Evolutionary conservation across 208 protist species (phyloP).

Genomic region (Leishmania lainsoni): DNA sequence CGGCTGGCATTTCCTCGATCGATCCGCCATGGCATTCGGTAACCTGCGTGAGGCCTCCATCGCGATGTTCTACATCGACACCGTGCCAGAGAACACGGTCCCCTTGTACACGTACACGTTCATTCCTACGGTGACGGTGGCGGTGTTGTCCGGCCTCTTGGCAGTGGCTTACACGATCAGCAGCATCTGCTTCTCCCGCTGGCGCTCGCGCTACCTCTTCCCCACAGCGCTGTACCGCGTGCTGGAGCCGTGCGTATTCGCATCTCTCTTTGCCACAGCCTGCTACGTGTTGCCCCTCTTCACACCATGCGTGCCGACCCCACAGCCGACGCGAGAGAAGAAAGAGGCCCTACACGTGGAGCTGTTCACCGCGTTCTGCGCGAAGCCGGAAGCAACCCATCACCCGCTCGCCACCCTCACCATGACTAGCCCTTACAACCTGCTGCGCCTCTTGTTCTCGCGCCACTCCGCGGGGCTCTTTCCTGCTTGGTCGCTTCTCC

Average conservation of each 20-base stretch:
- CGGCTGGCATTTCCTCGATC: constrained; percentile 43
- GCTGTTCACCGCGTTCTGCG: constrained; percentile 58
- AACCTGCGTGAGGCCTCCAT: constrained; percentile 48
- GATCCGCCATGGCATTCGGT: constrained; percentile 18
- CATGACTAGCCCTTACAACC: constrained; percentile 66
- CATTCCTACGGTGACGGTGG: constrained; percentile 62
- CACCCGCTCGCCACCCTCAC: constrained; percentile 68
- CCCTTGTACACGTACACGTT: constrained; percentile 66
- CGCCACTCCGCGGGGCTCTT: constrained; percentile 51
- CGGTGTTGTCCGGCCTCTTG: constrained; percentile 56
- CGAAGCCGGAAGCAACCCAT: constrained; percentile 45
- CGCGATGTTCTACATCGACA: constrained; percentile 69
- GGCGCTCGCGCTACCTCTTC: constrained; percentile 50
- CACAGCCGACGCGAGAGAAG: constrained; percentile 37
- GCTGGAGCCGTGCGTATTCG: constrained; percentile 58
- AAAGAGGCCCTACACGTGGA: constrained; percentile 48
- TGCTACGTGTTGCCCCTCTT: constrained; percentile 58
- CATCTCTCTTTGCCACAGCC: constrained; percentile 45
- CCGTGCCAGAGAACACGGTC: constrained; percentile 41
- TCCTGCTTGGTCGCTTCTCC: constrained; percentile 47
- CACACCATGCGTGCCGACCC: constrained; percentile 53
- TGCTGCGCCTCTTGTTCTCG: constrained; percentile 68
- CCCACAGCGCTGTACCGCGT: constrained; percentile 45
- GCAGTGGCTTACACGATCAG: constrained; percentile 72
- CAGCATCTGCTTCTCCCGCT: constrained; percentile 69